Evolutionary conservation across 1,284 basidiomycete genomes (phyloP).

Genomic region (Ganoderma resinaceum): DNA sequence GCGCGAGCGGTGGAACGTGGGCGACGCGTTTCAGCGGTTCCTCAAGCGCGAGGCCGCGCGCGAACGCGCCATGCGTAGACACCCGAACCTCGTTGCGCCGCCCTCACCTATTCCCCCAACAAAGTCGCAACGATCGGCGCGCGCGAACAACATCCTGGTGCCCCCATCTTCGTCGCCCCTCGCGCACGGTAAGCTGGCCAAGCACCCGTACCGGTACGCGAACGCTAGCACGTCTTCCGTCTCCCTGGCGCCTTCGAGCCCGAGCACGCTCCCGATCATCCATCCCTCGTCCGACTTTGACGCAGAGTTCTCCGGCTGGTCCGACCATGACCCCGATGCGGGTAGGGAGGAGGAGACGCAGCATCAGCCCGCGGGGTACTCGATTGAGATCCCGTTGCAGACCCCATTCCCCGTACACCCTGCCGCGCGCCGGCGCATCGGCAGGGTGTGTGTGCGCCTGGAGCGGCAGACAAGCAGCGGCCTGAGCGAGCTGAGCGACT

Average conservation of each 20-base stretch:
- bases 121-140: background rate
- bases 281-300: slow-evolving; percentile 25
- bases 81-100: slow-evolving; percentile 7
- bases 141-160: background rate
- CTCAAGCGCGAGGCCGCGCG: slow-evolving; percentile 36
- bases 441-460: slow-evolving; percentile 36
- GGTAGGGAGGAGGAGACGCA: slow-evolving; percentile 3
- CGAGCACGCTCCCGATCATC: slow-evolving; percentile 27
- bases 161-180: slow-evolving; percentile 1
- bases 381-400: slow-evolving; percentile 31
- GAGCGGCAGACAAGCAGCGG: slow-evolving; percentile 38
- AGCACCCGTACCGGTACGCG: background rate
- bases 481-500: slow-evolving; percentile 34
- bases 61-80: slow-evolving; percentile 30
- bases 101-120: slow-evolving; percentile 11
- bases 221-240: slow-evolving; percentile 6
- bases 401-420: slow-evolving; percentile 40
- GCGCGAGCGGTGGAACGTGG: slow-evolving; percentile 40
- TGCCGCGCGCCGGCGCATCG: slow-evolving; percentile 37
- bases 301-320: slow-evolving; percentile 16
- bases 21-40: slow-evolving; percentile 39
- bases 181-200: background rate
- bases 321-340: slow-evolving; percentile 18
- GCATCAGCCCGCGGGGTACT: slow-evolving; percentile 9
- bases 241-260: slow-evolving; percentile 25